phyloP scores from a whole-genome alignment of 2,329 filamentous ascomycete species.

The Neonectria ditissima region DNA sequence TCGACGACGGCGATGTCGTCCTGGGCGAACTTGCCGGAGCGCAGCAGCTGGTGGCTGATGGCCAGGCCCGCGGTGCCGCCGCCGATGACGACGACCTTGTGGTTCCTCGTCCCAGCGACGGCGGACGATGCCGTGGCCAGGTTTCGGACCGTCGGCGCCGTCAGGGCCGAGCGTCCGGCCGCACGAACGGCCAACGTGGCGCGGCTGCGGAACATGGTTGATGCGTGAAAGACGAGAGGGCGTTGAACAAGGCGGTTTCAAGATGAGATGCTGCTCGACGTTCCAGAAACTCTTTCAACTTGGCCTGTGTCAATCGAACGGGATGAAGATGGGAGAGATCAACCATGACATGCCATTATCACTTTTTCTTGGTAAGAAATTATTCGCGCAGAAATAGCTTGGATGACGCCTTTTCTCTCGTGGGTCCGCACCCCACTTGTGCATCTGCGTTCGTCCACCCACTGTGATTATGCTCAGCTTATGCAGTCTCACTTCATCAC shows the following conservation, averaged over 20 bases:
- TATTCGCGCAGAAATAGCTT: background rate
- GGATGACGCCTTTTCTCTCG: background rate
- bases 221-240: background rate
- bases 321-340: background rate
- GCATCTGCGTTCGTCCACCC: background rate
- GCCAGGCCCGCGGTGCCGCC: conserved; percentile 74
- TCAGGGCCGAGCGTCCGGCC: conserved; percentile 17
- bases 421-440: background rate
- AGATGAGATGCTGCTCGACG: too few relatives aligned
- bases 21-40: conserved; percentile 64
- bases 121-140: conserved; percentile 20
- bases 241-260: background rate
- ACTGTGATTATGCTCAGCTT: too few relatives aligned
- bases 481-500: too few relatives aligned
- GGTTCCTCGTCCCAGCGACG: conserved; percentile 43
- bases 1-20: conserved; percentile 75
- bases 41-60: conserved; percentile 75
- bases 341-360: background rate
- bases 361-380: background rate
- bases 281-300: too few relatives aligned
- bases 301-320: background rate
- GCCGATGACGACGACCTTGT: conserved; percentile 76
- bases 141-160: conserved; percentile 1
- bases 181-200: conserved; percentile 30
- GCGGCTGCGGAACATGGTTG: conserved; percentile 41